Conservation (phyloP, 1,284 basidiomycete species). For the Leccinum solheimii region DNA sequence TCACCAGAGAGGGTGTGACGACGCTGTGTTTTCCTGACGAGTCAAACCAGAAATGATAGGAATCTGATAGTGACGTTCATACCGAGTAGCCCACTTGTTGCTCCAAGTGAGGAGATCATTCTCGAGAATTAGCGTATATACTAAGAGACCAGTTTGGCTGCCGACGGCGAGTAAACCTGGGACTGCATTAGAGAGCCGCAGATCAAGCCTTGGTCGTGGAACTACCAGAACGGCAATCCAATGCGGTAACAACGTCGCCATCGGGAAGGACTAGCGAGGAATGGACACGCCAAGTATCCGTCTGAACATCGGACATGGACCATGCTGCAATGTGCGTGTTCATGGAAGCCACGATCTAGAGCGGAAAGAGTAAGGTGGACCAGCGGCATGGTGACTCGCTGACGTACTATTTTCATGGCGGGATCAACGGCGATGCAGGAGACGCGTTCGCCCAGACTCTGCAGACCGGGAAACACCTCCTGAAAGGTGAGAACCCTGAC, state of each 20-base stretch:
- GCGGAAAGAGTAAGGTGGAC: not conserved
- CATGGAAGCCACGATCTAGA: slow-evolving; percentile 70
- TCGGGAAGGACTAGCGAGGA: slow-evolving; percentile 68
- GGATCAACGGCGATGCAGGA: slow-evolving; percentile 67
- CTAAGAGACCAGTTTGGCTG: slow-evolving; percentile 54
- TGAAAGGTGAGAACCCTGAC: slow-evolving; percentile 70
- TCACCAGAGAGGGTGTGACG: slow-evolving; percentile 49
- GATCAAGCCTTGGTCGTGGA: slow-evolving; percentile 2
- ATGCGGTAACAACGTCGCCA: slow-evolving; percentile 51
- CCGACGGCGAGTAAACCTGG: slow-evolving; percentile 73
- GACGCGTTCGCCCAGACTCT: slow-evolving; percentile 47
- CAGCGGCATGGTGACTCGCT: slow-evolving; percentile 2
- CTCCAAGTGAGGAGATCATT: slow-evolving; percentile 81
- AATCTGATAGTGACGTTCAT: slow-evolving; percentile 24
- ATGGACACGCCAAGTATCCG: slow-evolving; percentile 72
- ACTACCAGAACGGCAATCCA: slow-evolving; percentile 72
- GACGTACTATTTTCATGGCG: slow-evolving; percentile 73
- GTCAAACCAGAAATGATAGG: slow-evolving; percentile 11
- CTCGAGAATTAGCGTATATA: slow-evolving; percentile 73
- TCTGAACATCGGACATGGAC: slow-evolving; percentile 63
- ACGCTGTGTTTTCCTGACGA: slow-evolving; percentile 37
- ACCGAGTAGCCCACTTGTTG: slow-evolving; percentile 69
- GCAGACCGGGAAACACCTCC: slow-evolving; percentile 68
- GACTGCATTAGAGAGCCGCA: slow-evolving; percentile 17
- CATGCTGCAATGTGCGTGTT: slow-evolving; percentile 68